phyloP scores from a whole-genome alignment of 371 early-diverging fungal genomes.

The Mycotypha africana region DNA sequence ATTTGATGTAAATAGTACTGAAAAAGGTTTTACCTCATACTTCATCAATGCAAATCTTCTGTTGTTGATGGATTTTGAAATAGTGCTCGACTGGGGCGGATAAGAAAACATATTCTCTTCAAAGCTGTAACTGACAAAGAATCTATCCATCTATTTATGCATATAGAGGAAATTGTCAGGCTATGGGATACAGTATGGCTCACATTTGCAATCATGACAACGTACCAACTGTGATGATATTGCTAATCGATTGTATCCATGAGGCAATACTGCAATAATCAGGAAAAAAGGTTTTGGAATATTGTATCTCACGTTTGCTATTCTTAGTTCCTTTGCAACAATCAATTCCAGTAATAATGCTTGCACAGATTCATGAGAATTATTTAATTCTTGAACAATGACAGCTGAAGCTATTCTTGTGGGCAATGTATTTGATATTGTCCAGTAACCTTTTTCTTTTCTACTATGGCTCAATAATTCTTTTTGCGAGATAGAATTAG shows the following conservation, averaged over 20 bases:
- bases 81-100: conserved; percentile 1
- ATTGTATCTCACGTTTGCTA: conserved; percentile 41
- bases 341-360: conserved; percentile 49
- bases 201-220: not conserved
- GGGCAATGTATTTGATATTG: conserved; percentile 1
- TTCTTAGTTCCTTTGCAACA: conserved; percentile 43
- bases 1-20: too few relatives aligned
- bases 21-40: conserved; percentile 15
- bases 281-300: conserved; percentile 48
- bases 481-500: conserved; percentile 2
- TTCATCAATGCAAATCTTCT: conserved; percentile 25
- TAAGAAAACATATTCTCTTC: conserved; percentile 31
- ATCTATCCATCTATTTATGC: conserved; percentile 39
- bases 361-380: conserved; percentile 38
- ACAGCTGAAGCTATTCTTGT: conserved; percentile 39
- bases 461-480: not conserved
- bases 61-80: not conserved
- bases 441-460: conserved; percentile 10
- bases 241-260: conserved; percentile 15
- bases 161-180: too few relatives aligned
- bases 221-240: conserved; percentile 32
- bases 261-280: conserved; percentile 28
- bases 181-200: not conserved
- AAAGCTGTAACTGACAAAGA: conserved; percentile 48
- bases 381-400: conserved; percentile 39